A percentile compares a stretch with the other conserved stretches of the same genome.
Conservation (phyloP, 163 green algal species). For the Chloroidium sp. region DNA sequence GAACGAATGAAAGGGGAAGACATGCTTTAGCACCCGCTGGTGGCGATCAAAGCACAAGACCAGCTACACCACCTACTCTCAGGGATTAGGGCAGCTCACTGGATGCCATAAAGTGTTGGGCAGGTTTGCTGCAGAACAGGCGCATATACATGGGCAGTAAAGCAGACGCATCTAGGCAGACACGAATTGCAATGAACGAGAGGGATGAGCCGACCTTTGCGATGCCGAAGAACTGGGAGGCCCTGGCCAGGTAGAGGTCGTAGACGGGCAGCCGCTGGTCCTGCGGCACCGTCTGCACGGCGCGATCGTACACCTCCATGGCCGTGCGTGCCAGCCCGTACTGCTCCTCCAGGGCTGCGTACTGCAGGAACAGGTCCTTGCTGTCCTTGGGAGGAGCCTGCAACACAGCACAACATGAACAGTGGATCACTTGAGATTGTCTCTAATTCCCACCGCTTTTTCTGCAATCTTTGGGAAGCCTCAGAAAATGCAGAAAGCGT, state of each 20-base stretch:
- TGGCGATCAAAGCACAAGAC: no score
- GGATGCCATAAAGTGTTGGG: no score
- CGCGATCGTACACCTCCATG: conserved; percentile 74
- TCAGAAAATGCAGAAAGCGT: no score
- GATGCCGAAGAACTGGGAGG: conserved; percentile 90
- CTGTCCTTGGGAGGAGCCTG: conserved; percentile 59
- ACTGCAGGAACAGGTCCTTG: conserved; percentile 71
- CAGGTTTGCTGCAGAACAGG: no score
- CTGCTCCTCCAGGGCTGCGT: conserved; percentile 85
- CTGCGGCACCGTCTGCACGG: conserved; percentile 53
- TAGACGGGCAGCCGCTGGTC: conserved; percentile 68
- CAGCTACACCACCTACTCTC: no score
- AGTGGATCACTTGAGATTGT: not conserved
- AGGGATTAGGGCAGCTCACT: no score
- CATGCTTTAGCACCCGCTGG: no score
- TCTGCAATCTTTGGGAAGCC: no score
- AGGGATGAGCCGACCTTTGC: conserved; percentile 48
- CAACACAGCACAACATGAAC: not conserved
- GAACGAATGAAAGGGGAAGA: not conserved
- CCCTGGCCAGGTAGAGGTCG: conserved; percentile 77
- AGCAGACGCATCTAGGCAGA: no score
- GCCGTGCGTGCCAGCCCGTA: conserved; percentile 79
- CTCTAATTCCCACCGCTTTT: not conserved
- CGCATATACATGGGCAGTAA: no score
- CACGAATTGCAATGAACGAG: no score